Conservation (phyloP, 2,329 filamentous ascomycete species). For the Albifimbria verrucaria region DNA sequence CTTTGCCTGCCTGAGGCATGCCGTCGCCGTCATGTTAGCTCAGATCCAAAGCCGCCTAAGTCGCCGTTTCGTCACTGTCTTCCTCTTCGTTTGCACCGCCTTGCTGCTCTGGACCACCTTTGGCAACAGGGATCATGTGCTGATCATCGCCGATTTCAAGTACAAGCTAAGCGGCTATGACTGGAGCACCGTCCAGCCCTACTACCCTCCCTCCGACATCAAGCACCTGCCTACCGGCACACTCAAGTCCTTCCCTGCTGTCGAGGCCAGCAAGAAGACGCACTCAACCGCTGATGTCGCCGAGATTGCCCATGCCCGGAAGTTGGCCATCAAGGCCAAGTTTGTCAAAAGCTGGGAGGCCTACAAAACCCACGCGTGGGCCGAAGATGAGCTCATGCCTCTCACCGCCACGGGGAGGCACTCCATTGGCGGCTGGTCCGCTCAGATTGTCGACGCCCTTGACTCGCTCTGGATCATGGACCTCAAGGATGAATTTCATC, state of each 20-base stretch:
- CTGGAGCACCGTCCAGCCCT: constrained; percentile 31
- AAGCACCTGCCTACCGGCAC: constrained; percentile 31
- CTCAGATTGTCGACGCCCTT: constrained; percentile 56
- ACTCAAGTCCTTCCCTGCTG: constrained; percentile 35
- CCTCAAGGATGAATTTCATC: constrained; percentile 51
- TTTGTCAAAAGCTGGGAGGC: constrained; percentile 46
- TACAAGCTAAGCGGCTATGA: constrained; percentile 35
- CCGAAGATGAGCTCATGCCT: constrained; percentile 53
- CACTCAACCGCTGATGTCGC: constrained; percentile 11
- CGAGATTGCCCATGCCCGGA: constrained; percentile 27
- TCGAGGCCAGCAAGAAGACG: constrained; percentile 32
- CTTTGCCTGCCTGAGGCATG: not conserved
- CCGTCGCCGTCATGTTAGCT: constrained; percentile 23
- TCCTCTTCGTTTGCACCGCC: constrained; percentile 22
- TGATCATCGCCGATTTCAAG: constrained; percentile 19
- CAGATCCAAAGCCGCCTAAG: constrained; percentile 26
- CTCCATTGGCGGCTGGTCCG: constrained; percentile 52
- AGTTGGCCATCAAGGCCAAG: constrained; percentile 33
- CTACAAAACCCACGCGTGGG: constrained; percentile 54
- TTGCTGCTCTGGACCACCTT: constrained; percentile 24
- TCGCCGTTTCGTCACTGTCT: constrained; percentile 29
- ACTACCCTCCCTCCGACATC: constrained; percentile 27
- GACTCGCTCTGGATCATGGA: constrained; percentile 61
- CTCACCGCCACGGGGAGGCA: constrained; percentile 43
- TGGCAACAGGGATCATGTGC: constrained; percentile 14